Evolutionary conservation across 441 rosid genomes (phyloP), one percentile per base, ranked within the genome.

Genomic region (Euphorbia celastroides): DNA sequence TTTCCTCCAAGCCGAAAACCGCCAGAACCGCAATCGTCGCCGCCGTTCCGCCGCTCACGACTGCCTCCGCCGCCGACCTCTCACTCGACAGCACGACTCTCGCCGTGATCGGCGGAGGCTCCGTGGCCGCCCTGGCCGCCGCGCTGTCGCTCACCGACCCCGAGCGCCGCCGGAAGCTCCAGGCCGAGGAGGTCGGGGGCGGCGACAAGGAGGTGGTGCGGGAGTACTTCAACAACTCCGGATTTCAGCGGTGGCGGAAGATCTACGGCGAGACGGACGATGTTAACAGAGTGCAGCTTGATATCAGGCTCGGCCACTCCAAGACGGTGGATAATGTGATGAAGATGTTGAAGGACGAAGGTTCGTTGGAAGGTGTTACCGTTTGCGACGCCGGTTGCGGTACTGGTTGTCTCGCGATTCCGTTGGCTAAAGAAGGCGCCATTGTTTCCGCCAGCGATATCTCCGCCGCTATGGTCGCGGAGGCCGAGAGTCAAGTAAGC

Each of bases 361-460:
- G 96, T 8, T 57, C 96, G 28, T 76, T 93, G 48, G 67, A 72
- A 38, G 97, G 97, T 23, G 83, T 90, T 11, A 83, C 92, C 10
- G 87, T 93, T 30, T 90, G 98, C 66, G 97, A 90, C 60, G 96
- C 93, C 0, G 94, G 96, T 1, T 93, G 98, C 22, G 97, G 97
- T 12, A 88, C 95, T 0, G 95, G 96, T 0, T 69, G 71, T 32
- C 90, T 90, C 28, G 69, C 90, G 12, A 85, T 88, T 74, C 98
- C 96, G 3, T 75, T 93, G 51, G 93, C 96, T 2, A 87, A 86
- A 77, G 89, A 85, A 82, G 98, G 97, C 0, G 95, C 97, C 0
- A 30, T 82, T 38, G 98, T 93, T 57, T 86, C 72, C 19, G 93
- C 98, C 14, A 87, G 89, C 60, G 96, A 90, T 67, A 93, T 93